Evolutionary conservation across 768 basidiomycete species (phyloP).

Genomic region (Imleria badia): DNA sequence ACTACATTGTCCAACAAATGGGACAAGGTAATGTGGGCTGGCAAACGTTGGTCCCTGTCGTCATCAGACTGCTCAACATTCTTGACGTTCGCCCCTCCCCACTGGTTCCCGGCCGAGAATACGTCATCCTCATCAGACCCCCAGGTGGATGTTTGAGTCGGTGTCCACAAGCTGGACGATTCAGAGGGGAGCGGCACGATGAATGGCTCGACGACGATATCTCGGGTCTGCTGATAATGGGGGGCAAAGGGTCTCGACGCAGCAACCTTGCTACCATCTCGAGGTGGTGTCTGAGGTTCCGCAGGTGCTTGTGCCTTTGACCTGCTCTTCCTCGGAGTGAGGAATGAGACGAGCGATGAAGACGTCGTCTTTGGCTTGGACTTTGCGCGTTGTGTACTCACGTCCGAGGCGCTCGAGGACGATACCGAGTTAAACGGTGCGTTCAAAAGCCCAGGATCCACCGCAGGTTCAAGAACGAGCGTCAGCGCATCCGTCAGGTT

Average conservation of each 20-base stretch:
- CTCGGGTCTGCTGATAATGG: constrained; percentile 79
- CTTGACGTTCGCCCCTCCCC: constrained; percentile 36
- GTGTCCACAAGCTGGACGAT: constrained; percentile 62
- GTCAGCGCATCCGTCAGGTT: constrained; percentile 88
- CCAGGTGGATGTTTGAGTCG: constrained; percentile 52
- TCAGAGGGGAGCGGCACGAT: constrained; percentile 52
- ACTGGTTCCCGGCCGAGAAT: constrained; percentile 49
- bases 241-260: constrained; percentile 78
- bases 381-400: constrained; percentile 42
- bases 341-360: constrained; percentile 71
- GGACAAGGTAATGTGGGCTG: constrained; percentile 66
- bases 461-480: constrained; percentile 62
- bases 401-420: constrained; percentile 30
- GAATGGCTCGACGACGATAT: constrained; percentile 71
- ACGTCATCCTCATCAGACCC: constrained; percentile 69
- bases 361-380: constrained; percentile 52
- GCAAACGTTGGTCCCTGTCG: constrained; percentile 31
- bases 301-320: constrained; percentile 31
- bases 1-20: constrained; percentile 91
- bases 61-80: constrained; percentile 16
- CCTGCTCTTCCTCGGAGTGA: constrained; percentile 74
- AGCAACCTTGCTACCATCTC: constrained; percentile 39
- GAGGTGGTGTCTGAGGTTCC: constrained; percentile 49
- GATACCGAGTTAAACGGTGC: constrained; percentile 22
- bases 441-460: constrained; percentile 37